These are phyloP conservation scores for Xylariaceae sp. DNA, from an alignment of 2,329 filamentous ascomycete species.

Conservation along the genomic window DNA sequence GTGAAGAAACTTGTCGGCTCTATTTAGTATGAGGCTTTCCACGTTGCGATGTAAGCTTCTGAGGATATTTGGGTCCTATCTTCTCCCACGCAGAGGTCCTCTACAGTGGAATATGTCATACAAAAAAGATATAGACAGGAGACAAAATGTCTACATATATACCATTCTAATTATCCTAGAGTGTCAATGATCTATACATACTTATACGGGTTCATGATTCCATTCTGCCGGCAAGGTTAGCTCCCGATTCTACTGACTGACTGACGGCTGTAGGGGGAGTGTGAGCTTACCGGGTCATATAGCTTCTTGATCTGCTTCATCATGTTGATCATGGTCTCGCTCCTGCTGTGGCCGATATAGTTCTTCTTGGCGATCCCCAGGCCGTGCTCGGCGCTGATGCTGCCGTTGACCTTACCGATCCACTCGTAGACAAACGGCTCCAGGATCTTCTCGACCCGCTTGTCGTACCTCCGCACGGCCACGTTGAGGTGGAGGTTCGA, in stretches of 20 bases:
- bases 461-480: constrained; percentile 72
- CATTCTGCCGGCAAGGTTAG: constrained; percentile 56
- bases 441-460: constrained; percentile 74
- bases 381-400: constrained; percentile 95
- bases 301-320: constrained; percentile 95
- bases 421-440: constrained; percentile 98
- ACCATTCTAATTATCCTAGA: too few species aligned
- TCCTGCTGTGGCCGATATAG: constrained; percentile 88
- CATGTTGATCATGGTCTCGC: constrained; percentile 74
- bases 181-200: constrained; percentile 55
- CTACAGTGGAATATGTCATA: too few species aligned
- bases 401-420: constrained; percentile 80
- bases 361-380: constrained; percentile 92
- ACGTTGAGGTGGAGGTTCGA: constrained; percentile 93
- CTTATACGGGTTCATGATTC: constrained; percentile 99
- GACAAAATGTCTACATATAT: too few species aligned
- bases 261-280: constrained; percentile 1
- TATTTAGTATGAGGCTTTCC: too few species aligned
- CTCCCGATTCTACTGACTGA: constrained; percentile 3
- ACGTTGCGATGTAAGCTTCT: too few species aligned
- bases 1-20: too few species aligned
- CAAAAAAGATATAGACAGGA: too few species aligned
- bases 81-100: too few species aligned
- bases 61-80: too few species aligned
- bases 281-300: constrained; percentile 77